Evolutionary conservation across 768 basidiomycete species (phyloP), one percentile per base, ranked within the genome.

Genomic region (Kwoniella dendrophila): DNA sequence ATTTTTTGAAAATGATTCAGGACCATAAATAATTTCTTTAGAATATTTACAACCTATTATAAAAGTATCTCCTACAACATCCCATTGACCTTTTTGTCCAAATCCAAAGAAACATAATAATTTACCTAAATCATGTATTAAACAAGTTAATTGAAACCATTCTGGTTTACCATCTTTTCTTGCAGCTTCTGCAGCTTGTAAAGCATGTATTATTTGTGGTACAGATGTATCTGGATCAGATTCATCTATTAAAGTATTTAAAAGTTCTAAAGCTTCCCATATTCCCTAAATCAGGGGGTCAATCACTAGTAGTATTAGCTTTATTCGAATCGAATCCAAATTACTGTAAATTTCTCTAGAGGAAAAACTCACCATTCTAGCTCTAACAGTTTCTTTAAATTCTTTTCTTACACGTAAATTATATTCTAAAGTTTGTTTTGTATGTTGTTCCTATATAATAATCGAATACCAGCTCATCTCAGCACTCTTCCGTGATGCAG

Each of bases 121-220:
- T 77, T 95, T 95, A 56, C 92, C 92, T 34, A 94, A 85, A 78
- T 94, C 92, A 71, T 94, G 92, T 40, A 92, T 84, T 20, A 93
- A 84, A 2, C 91, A 91, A 30, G 89, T 85, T 58, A 91, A 90
- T 82, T 85, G 73, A 73, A 68, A 70, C 73, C 70, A 78, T 10
- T 78, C 77, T 10, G 77, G 79, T 61, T 78, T 78, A 51, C 77
- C 77, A 45, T 80, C 79, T n/a, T 73, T 60, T 16, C 79, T 63
- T 56, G 78, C 78, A 6, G 77, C 74, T 57, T 80, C 79, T 48
- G 79, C 79, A 4, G 79, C 78, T 52, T 94, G 92, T 0, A 94
- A 83, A 2, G 94, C 83, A 74, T 95, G 92, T 69, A 92, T 90
- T 32, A 95, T 92, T 80, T 95, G 92, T 34, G 90, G 68, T 11